phyloP scores from a whole-genome alignment of 139 green algal genomes.

The Chlamydomonas asymmetrica region DNA sequence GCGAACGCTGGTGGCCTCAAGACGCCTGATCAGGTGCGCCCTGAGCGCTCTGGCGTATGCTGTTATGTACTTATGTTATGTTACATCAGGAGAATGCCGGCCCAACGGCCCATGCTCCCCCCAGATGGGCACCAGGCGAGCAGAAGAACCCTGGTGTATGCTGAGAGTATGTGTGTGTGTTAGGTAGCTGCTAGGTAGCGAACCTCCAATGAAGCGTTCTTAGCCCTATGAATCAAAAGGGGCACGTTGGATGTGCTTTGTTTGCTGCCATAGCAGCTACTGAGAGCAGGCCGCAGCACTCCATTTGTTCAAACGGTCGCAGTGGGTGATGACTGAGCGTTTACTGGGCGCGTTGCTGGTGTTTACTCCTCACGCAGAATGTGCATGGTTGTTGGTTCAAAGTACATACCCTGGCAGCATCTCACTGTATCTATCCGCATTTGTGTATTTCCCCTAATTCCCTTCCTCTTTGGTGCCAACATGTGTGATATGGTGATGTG shows the following conservation, averaged over 20 bases:
- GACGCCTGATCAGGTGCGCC: slow-evolving; percentile 24
- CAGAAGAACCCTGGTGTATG: not conserved
- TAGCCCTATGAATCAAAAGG: too few relatives aligned
- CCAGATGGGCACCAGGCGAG: not conserved
- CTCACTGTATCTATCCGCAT: not conserved
- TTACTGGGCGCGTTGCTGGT: too few relatives aligned
- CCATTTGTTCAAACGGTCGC: too few relatives aligned
- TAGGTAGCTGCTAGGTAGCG: not conserved
- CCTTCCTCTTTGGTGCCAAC: not conserved
- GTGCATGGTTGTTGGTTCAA: not conserved
- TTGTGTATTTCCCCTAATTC: not conserved
- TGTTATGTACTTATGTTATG: too few relatives aligned
- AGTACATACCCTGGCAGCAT: not conserved
- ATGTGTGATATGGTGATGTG: not conserved
- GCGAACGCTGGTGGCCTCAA: not conserved
- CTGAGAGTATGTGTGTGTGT: not conserved
- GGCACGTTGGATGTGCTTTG: too few relatives aligned
- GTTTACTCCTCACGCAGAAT: not conserved
- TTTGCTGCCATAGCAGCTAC: too few relatives aligned
- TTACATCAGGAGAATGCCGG: too few relatives aligned
- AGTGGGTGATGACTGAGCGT: not conserved
- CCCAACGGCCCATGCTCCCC: too few relatives aligned
- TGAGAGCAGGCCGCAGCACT: too few relatives aligned
- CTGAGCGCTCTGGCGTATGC: too few relatives aligned
- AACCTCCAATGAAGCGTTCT: not conserved